These are phyloP conservation scores for Hypoxylon sp. DNA, from an alignment of 2,329 filamentous ascomycete species.

Conservation along the genomic window DNA sequence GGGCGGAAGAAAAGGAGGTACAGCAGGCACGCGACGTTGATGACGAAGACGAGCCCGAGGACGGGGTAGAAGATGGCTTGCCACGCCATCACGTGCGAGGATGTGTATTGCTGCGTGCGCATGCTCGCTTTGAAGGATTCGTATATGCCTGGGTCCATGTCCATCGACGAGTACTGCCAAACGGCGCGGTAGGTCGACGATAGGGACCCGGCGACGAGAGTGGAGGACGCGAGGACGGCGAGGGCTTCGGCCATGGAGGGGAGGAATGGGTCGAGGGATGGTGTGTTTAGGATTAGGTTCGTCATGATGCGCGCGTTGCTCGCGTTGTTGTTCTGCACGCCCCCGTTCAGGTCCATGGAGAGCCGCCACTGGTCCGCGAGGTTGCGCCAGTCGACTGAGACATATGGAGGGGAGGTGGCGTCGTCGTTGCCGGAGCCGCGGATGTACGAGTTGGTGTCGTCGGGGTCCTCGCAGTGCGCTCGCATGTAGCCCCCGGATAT, in stretches of 20 bases:
- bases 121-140: slow-evolving; percentile 76
- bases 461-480: slow-evolving; percentile 72
- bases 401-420: slow-evolving; percentile 51
- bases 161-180: slow-evolving; percentile 63
- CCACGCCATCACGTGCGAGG: slow-evolving; percentile 72
- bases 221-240: slow-evolving; percentile 77
- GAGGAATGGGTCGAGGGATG: slow-evolving; percentile 63
- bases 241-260: slow-evolving; percentile 82
- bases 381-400: slow-evolving; percentile 68
- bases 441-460: slow-evolving; percentile 70
- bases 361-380: slow-evolving; percentile 69
- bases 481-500: slow-evolving; percentile 71
- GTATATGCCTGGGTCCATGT: slow-evolving; percentile 62
- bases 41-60: slow-evolving; percentile 74
- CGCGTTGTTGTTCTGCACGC: slow-evolving; percentile 68
- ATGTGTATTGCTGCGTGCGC: slow-evolving; percentile 78
- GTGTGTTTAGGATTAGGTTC: slow-evolving; percentile 64
- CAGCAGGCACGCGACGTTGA: slow-evolving; percentile 75
- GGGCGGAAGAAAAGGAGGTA: slow-evolving; percentile 72
- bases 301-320: slow-evolving; percentile 72
- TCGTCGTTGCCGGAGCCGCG: slow-evolving; percentile 55
- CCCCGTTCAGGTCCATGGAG: slow-evolving; percentile 70
- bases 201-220: slow-evolving; percentile 72
- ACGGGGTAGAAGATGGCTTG: slow-evolving; percentile 78
- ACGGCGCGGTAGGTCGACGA: slow-evolving; percentile 73